These are phyloP conservation scores for Esteya vermicola DNA, from an alignment of 2,329 filamentous ascomycete species.

Conservation along the genomic window DNA sequence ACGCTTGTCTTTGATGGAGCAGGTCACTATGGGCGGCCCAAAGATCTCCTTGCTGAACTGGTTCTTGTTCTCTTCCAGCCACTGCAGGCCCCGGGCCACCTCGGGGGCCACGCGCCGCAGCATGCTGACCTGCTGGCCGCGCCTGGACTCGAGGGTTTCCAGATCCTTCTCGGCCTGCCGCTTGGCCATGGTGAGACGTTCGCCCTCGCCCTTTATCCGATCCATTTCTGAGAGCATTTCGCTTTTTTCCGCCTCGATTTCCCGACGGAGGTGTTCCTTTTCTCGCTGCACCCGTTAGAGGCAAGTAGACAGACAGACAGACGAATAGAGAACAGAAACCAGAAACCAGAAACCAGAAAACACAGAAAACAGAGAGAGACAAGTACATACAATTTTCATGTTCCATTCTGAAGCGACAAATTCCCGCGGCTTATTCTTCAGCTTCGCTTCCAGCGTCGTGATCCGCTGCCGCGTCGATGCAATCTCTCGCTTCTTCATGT, in stretches of 20 bases:
- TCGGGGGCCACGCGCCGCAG: conserved; percentile 49
- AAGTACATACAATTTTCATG: conserved; percentile 53
- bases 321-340: no score
- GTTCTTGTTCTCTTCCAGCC: conserved; percentile 59
- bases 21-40: conserved; percentile 67
- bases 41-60: conserved; percentile 64
- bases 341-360: no score
- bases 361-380: no score
- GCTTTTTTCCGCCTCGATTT: conserved; percentile 29
- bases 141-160: conserved; percentile 50
- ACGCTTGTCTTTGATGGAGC: conserved; percentile 59
- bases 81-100: conserved; percentile 59
- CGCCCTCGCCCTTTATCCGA: conserved; percentile 3
- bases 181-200: conserved; percentile 3
- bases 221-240: conserved; percentile 15
- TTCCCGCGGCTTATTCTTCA: conserved; percentile 46
- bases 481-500: conserved; percentile 36
- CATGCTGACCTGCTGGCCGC: conserved; percentile 57
- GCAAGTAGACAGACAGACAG: no score
- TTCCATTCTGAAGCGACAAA: conserved; percentile 63
- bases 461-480: conserved; percentile 40
- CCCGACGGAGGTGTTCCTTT: conserved; percentile 41
- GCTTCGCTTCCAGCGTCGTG: conserved; percentile 44
- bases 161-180: conserved; percentile 20
- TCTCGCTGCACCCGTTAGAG: conserved; percentile 36